phyloP scores from a whole-genome alignment of 108 stramenopile genomes.

The Skeletonema potamos region DNA sequence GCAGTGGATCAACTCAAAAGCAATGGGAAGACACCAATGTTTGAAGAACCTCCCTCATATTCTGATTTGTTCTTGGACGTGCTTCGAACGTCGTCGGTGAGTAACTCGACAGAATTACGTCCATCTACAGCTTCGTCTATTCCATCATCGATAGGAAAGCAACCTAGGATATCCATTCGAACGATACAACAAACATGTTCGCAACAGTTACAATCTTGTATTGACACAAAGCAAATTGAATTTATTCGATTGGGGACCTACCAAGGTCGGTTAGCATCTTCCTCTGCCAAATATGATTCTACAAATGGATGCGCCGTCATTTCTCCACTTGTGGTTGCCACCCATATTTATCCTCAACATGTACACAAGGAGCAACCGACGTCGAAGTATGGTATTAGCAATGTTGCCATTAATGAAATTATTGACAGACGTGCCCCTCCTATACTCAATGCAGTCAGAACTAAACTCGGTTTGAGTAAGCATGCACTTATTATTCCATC shows the following conservation, averaged over 20 bases:
- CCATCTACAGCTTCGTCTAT: conserved; percentile 20
- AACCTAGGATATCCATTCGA: conserved; percentile 19
- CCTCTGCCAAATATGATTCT: conserved; percentile 47
- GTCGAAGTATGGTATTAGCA: conserved; percentile 49
- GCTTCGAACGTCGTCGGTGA: conserved; percentile 12
- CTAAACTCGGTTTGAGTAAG: conserved; percentile 68
- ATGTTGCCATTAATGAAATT: conserved; percentile 57
- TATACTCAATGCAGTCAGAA: conserved; percentile 61
- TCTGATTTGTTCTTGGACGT: conserved; percentile 40
- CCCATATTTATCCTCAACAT: conserved; percentile 39
- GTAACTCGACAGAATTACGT: conserved; percentile 5
- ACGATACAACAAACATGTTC: conserved; percentile 6
- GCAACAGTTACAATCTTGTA: conserved; percentile 35
- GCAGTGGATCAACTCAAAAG: conserved; percentile 45
- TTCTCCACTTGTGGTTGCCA: conserved; percentile 74
- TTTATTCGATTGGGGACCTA: conserved; percentile 68
- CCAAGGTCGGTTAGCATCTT: conserved; percentile 64
- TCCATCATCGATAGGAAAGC: conserved; percentile 1
- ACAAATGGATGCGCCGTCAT: conserved; percentile 92
- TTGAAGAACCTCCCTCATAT: conserved; percentile 25
- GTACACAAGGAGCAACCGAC: conserved; percentile 4
- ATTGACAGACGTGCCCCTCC: conserved; percentile 76
- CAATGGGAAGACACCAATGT: conserved; percentile 36
- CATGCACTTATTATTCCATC: conserved; percentile 86
- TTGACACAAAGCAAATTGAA: conserved; percentile 53